These are phyloP conservation scores for Anisodus tanguticus DNA, from an alignment of 257 asterid species.

Conservation along the genomic window DNA sequence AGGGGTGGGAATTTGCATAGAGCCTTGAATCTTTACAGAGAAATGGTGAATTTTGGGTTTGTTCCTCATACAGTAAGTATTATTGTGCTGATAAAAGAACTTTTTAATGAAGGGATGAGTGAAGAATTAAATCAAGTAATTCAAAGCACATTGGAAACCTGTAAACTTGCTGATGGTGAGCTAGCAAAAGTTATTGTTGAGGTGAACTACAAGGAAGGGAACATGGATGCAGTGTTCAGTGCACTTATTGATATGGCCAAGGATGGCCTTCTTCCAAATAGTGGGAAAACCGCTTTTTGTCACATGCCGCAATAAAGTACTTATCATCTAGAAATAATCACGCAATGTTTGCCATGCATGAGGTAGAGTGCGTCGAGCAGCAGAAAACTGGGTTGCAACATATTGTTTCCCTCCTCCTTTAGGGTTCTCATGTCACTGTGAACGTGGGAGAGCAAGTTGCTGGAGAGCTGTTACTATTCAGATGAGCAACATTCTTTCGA, in stretches of 20 bases:
- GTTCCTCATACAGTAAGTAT: conserved; percentile 72
- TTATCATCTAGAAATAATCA: conserved; percentile 14
- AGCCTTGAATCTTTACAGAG: conserved; percentile 61
- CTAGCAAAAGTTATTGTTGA: conserved; percentile 69
- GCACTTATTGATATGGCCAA: conserved; percentile 75
- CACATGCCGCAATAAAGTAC: background rate
- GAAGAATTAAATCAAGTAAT: conserved; percentile 59
- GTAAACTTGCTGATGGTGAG: conserved; percentile 69
- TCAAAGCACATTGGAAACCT: conserved; percentile 58
- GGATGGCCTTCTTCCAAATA: conserved; percentile 87
- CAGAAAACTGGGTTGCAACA: background rate
- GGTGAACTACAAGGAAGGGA: conserved; percentile 77
- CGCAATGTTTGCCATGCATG: background rate
- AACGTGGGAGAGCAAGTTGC: background rate
- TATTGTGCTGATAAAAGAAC: conserved; percentile 67
- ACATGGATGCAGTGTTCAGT: conserved; percentile 68
- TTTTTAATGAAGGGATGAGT: conserved; percentile 60
- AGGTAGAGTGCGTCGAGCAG: conserved; percentile 16
- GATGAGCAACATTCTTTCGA: background rate
- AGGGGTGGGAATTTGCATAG: conserved; percentile 62
- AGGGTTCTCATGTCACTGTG: background rate
- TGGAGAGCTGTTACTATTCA: background rate
- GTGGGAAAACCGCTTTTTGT: conserved; percentile 42
- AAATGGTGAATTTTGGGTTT: conserved; percentile 58
- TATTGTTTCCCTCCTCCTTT: conserved; percentile 10